Percentiles rank a stretch among this genome's conserved stretches.
Conservation (phyloP, 306 rosid genomes). For the Ceratonia siliqua region DNA sequence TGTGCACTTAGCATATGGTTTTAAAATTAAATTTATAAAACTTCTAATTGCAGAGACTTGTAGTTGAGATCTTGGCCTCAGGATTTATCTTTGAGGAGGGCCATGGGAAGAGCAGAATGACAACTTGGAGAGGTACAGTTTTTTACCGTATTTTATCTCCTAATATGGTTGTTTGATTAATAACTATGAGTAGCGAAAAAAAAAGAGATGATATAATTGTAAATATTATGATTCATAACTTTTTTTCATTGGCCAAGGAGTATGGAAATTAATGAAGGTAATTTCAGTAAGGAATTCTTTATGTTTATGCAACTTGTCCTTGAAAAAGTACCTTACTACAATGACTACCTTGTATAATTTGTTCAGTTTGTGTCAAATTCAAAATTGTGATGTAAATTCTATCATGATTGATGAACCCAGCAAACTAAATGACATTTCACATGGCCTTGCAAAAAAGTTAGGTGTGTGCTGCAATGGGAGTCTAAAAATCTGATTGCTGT, state of each 20-base stretch:
- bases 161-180: slow-evolving; percentile 3
- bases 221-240: slow-evolving; percentile 26
- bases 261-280: background rate
- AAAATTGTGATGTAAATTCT: slow-evolving; percentile 21
- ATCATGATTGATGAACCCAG: slow-evolving; percentile 27
- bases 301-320: too few species aligned
- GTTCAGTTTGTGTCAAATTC: slow-evolving; percentile 23
- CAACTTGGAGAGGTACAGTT: slow-evolving; percentile 73
- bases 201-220: background rate
- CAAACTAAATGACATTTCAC: slow-evolving; percentile 32
- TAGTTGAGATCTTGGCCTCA: slow-evolving; percentile 80
- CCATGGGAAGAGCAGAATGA: slow-evolving; percentile 85
- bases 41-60: slow-evolving; percentile 66
- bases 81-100: slow-evolving; percentile 77
- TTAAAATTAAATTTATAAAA: slow-evolving; percentile 29
- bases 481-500: slow-evolving; percentile 59
- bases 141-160: slow-evolving; percentile 28
- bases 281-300: slow-evolving; percentile 21
- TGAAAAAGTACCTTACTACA: background rate
- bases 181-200: background rate
- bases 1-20: slow-evolving; percentile 16
- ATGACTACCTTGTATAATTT: slow-evolving; percentile 25
- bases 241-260: slow-evolving; percentile 11
- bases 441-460: slow-evolving; percentile 35
- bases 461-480: slow-evolving; percentile 64